Conservation (phyloP, 495 filamentous ascomycete species). For the Neurospora cerealis region DNA sequence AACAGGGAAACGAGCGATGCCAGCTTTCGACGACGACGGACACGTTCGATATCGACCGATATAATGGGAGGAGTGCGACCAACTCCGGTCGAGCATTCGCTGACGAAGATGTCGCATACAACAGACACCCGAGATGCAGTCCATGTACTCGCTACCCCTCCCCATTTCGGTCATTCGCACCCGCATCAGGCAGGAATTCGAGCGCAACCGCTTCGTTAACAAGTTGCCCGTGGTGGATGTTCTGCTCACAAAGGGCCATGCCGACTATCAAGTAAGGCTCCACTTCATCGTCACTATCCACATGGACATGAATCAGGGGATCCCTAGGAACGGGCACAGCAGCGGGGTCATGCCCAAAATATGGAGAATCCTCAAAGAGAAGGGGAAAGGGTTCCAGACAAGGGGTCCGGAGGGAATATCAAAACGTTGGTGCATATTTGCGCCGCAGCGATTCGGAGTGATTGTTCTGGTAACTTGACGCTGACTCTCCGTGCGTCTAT, state of each 20-base stretch:
- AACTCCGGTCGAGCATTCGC: neutral
- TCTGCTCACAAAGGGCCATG: slow-evolving; percentile 73
- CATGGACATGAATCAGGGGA: neutral
- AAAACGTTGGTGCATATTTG: neutral
- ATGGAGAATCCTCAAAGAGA: neutral
- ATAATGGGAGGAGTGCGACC: neutral
- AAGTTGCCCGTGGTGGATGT: slow-evolving; percentile 83
- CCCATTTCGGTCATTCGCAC: slow-evolving; percentile 83
- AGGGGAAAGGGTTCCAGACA: neutral
- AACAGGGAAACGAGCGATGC: neutral
- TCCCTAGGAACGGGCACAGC: neutral
- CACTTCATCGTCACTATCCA: neutral
- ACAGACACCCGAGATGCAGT: slow-evolving; percentile 91
- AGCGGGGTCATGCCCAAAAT: neutral
- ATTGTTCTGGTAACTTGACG: neutral
- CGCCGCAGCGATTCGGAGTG: neutral
- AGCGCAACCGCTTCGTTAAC: slow-evolving; percentile 85
- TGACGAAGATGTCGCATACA: slow-evolving; percentile 1
- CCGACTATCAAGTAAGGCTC: slow-evolving; percentile 68
- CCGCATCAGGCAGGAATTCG: slow-evolving; percentile 94
- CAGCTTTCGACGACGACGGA: neutral
- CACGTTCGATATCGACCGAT: neutral
- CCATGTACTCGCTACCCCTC: slow-evolving; percentile 86
- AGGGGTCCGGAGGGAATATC: neutral
- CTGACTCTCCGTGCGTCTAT: neutral